These are phyloP conservation scores for Piper betle DNA, from an alignment of 164 flowering plant genomes.

Conservation along the genomic window DNA sequence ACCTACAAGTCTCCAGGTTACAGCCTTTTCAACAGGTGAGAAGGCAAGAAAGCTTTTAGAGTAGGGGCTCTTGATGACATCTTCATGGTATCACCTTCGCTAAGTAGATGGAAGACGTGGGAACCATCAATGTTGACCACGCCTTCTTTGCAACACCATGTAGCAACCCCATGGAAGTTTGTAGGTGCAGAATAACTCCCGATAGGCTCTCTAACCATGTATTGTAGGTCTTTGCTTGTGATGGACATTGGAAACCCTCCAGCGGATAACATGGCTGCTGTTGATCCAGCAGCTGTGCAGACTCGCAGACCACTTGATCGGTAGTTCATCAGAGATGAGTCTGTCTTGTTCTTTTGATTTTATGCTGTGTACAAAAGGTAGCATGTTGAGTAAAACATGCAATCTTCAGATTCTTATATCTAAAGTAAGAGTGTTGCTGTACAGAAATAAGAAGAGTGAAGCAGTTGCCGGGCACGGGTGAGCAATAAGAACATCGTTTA, in stretches of 20 bases:
- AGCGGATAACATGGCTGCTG: conserved; percentile 93
- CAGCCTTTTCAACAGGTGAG: conserved; percentile 15
- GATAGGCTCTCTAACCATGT: conserved; percentile 92
- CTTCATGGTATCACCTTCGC: conserved; percentile 48
- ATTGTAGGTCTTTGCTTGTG: conserved; percentile 61
- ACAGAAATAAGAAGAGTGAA: conserved; percentile 84
- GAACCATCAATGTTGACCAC: conserved; percentile 69
- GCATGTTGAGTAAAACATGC: background rate
- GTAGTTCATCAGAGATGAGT: conserved; percentile 33
- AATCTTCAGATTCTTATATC: background rate
- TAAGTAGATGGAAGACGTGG: conserved; percentile 33
- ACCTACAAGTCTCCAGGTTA: no score
- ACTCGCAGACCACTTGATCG: conserved; percentile 89
- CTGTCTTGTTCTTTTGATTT: conserved; percentile 20
- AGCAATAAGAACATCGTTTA: conserved; percentile 73
- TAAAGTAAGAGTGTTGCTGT: conserved; percentile 7
- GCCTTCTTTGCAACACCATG: conserved; percentile 64
- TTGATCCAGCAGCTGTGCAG: conserved; percentile 89
- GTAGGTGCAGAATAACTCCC: conserved; percentile 24
- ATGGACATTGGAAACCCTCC: conserved; percentile 78
- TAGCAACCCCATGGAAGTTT: conserved; percentile 47
- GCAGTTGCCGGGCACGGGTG: conserved; percentile 84
- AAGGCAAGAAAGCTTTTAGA: conserved; percentile 59
- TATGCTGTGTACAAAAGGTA: conserved; percentile 30
- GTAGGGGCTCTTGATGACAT: conserved; percentile 61